Evolutionary conservation across 108 stramenopile species (phyloP), one percentile per base, ranked within the genome.

Genomic region (Cyclotella choctawhatcheeana): DNA sequence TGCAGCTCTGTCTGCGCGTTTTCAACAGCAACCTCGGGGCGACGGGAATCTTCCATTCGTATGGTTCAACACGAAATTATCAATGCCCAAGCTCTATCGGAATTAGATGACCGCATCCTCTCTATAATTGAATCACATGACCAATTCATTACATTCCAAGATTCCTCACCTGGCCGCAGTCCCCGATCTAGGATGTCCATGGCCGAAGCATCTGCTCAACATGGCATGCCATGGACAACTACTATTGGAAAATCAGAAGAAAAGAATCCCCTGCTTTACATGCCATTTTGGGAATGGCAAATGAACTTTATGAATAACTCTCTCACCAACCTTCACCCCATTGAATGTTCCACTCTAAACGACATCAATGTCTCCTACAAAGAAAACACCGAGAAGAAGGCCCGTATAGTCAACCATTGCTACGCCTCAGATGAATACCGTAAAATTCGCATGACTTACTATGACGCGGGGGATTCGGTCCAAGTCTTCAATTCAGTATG

Each of bases 401-500:
- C 88, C 6, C 80, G 94, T 5, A 93, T 95, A 34, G 88, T 93
- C 21, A 91, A 84, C 62, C 82, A 88, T 2, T 89, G 84, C 62
- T 87, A 83, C 40, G 70, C 84, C 27, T 86, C 83, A 24, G 81
- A 91, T 40, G 91, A 92, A 79, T 95, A 95, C 65, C 74, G 91
- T 31, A 95, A 95, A 78, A 95, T 97, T 43, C 88, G 97, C 25
- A 86, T 97, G 85, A 96, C 96, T 10, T 98, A 97, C 82, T 97
- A 97, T 76, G 97, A 98, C 72, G 97, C 93, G 22, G 97, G 96
- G 18, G 90, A 93, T 52, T 86, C 86, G 24, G 85, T 93, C 22
- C 97, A 98, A 84, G 97, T 98, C 3, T 97, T 96, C 81, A 98
- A 98, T 80, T 87, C 93, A 0, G 88, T 98, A 14, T 94, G 86